Base-by-base conservation (phyloP, 106 monocot species). In the Apostasia shenzhenica region DNA sequence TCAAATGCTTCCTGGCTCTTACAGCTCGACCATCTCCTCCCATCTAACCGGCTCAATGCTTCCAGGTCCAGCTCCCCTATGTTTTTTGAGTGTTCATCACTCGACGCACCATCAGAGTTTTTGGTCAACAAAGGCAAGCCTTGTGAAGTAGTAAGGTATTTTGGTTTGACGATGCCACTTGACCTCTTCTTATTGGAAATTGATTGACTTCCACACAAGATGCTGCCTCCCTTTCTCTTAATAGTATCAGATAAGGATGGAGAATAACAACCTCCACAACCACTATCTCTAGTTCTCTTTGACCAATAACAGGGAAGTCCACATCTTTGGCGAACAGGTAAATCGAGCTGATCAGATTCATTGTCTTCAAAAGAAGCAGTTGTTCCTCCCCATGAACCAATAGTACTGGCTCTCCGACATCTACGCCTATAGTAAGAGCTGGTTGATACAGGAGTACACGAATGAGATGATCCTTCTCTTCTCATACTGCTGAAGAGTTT, bases 41-140 rank as follows among this genome's bases (percentile, higher is more conserved):
- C 95, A 78, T 95, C 95, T 57, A 95, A 74, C 39, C 94, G 76
- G 66, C 88, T 95, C 45, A 78, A 70, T 45, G 82, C 89, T 67
- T 97, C 92, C 76, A 97, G 75, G 59, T 97, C 87, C 80, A 97
- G 84, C 73, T 92, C 97, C 52, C 79, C 97, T 57, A 82, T 79
- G 63, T 89, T 92, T 70, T 76, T 89, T 26, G 87, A 89, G 26
- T 81, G 58, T 12, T 87, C 89, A 77, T 97, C 92, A 66, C 84
- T 92, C 7, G 76, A 72, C 14, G 79, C 73, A 71, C 13, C 69
- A 58, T 86, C 77, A 76, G 59, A 77, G 52, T 76, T 81, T 70
- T 80, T 89, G 13, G 55, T 67, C 73, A 92, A 75, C 57, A 92
- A 61, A 37, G 89, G 82, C 74, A 89, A 54, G 6, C 75, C 89